These are phyloP conservation scores for Fomitopsis serialis DNA, from an alignment of 768 basidiomycete genomes.

Conservation along the genomic window DNA sequence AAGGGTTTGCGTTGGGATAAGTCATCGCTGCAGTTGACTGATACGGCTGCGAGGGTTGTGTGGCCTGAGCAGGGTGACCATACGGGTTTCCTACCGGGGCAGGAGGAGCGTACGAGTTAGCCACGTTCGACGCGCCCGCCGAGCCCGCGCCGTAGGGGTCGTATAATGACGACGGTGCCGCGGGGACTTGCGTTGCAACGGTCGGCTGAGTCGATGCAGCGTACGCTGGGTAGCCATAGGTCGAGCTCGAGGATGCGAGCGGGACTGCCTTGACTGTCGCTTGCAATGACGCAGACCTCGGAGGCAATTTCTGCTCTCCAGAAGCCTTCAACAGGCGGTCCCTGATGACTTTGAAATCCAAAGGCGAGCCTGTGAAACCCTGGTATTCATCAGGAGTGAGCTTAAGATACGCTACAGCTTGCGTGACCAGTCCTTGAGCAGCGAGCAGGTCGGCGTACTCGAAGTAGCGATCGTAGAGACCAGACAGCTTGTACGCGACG, in stretches of 20 bases:
- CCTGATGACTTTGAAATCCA: conserved; percentile 38
- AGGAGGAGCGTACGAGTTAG: background rate
- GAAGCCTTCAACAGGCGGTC: conserved; percentile 41
- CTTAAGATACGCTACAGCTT: conserved; percentile 75
- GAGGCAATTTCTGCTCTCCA: conserved; percentile 17
- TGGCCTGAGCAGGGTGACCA: conserved; percentile 9
- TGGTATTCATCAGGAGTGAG: conserved; percentile 77
- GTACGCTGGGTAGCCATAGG: conserved; percentile 17
- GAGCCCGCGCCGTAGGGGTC: conserved; percentile 6
- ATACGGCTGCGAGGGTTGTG: conserved; percentile 12
- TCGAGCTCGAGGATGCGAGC: conserved; percentile 14
- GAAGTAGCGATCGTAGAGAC: conserved; percentile 87
- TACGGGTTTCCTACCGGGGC: conserved; percentile 1
- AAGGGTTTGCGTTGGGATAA: conserved; percentile 24
- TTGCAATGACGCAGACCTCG: conserved; percentile 19
- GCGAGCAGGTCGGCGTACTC: conserved; percentile 94
- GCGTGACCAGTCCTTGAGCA: conserved; percentile 81
- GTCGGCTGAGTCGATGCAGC: conserved; percentile 16
- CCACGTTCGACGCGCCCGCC: no score
- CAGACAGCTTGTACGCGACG: conserved; percentile 76
- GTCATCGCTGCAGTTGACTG: conserved; percentile 11
- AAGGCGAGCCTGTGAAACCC: conserved; percentile 40
- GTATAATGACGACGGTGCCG: conserved; percentile 15
- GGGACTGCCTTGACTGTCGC: conserved; percentile 13
- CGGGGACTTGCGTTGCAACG: conserved; percentile 11